Conservation (phyloP, 2,329 filamentous ascomycete species). For the Bipolaris sorokiniana region DNA sequence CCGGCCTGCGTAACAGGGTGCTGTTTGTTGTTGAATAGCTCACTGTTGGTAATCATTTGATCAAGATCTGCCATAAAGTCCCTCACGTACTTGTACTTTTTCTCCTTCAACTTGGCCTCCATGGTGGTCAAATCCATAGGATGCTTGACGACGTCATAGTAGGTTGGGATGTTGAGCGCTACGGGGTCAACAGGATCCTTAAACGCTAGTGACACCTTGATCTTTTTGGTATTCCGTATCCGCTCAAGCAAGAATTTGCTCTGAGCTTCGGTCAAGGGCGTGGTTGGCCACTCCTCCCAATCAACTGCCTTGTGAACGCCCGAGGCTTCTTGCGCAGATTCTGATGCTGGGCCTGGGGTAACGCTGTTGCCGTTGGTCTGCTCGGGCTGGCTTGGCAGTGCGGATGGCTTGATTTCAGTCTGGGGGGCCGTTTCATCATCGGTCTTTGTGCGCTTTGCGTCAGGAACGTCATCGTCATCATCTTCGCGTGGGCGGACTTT, state of each 20-base stretch:
- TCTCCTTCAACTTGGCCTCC: conserved; percentile 76
- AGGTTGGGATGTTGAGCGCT: conserved; percentile 76
- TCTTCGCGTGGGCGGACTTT: conserved; percentile 67
- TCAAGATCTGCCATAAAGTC: conserved; percentile 76
- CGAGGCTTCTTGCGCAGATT: conserved; percentile 40
- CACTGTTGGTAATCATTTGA: conserved; percentile 78
- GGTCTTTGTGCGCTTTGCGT: conserved; percentile 79
- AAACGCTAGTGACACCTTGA: conserved; percentile 79
- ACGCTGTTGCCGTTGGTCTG: conserved; percentile 40
- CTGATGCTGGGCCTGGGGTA: conserved; percentile 27
- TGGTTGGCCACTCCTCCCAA: conserved; percentile 41
- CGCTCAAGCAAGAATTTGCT: conserved; percentile 68
- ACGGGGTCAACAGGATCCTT: conserved; percentile 76
- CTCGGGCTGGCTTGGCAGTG: conserved; percentile 44
- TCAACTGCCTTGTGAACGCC: conserved; percentile 42
- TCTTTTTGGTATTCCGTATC: conserved; percentile 81
- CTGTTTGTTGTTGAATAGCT: conserved; percentile 79
- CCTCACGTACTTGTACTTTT: conserved; percentile 71
- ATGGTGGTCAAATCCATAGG: conserved; percentile 87
- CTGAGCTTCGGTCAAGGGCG: conserved; percentile 60
- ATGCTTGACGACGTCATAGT: conserved; percentile 72
- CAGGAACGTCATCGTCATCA: conserved; percentile 66
- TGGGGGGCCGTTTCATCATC: conserved; percentile 53
- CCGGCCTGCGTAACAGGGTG: conserved; percentile 76
- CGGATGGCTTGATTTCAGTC: conserved; percentile 53